phyloP scores from a whole-genome alignment of 2,329 filamentous ascomycete genomes.

The Rhytidhysteron rufulum region DNA sequence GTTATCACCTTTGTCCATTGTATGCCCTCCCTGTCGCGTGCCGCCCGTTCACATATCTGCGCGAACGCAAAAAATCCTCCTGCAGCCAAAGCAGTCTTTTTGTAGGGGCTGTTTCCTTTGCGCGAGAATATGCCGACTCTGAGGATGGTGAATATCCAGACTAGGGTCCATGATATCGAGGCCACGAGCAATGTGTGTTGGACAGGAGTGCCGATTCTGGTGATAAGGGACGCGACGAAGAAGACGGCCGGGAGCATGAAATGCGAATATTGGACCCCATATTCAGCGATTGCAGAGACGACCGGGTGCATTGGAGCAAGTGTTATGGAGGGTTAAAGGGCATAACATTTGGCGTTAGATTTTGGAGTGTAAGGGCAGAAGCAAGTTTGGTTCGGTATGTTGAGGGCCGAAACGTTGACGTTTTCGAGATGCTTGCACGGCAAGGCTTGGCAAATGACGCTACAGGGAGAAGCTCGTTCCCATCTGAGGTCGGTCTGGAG shows the following conservation, averaged over 20 bases:
- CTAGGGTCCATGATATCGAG: constrained; percentile 39
- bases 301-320: constrained; percentile 37
- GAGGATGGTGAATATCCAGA: constrained; percentile 34
- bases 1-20: constrained; percentile 44
- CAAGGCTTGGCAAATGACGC: too few species aligned
- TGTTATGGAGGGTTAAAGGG: constrained; percentile 29
- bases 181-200: constrained; percentile 42
- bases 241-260: constrained; percentile 32
- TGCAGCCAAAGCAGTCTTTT: constrained; percentile 34
- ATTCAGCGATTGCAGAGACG: constrained; percentile 23
- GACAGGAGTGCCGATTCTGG: constrained; percentile 30
- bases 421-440: too few species aligned
- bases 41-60: constrained; percentile 41
- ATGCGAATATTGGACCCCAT: constrained; percentile 29
- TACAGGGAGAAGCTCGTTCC: too few species aligned
- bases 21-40: constrained; percentile 41
- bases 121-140: constrained; percentile 29
- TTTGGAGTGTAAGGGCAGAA: background rate
- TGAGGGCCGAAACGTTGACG: too few species aligned
- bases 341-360: constrained; percentile 13
- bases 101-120: constrained; percentile 18
- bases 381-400: too few species aligned
- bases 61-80: constrained; percentile 41
- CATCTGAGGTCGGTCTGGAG: too few species aligned
- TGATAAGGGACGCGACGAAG: constrained; percentile 29